phyloP scores from a whole-genome alignment of 2,329 filamentous ascomycete genomes.

The Pseudopithomyces maydicus region DNA sequence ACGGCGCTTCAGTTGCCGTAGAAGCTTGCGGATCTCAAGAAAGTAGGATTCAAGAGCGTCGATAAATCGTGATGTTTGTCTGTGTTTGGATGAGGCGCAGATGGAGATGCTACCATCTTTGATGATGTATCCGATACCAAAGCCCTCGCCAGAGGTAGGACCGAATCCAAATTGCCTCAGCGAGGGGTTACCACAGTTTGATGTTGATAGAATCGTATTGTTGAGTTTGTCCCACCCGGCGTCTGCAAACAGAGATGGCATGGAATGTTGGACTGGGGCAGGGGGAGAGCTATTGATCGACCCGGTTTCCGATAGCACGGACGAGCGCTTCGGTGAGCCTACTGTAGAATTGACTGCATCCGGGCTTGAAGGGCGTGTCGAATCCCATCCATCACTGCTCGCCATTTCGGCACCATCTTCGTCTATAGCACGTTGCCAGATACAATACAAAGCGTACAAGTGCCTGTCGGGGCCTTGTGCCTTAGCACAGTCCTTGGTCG shows the following conservation, averaged over 20 bases:
- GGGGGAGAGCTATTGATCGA: slow-evolving; percentile 58
- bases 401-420: slow-evolving; percentile 64
- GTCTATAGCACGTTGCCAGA: slow-evolving; percentile 90
- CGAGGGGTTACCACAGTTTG: slow-evolving; percentile 97
- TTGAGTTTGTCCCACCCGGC: slow-evolving; percentile 93
- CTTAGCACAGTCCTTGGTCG: slow-evolving; percentile 84
- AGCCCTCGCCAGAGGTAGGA: slow-evolving; percentile 89
- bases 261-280: slow-evolving; percentile 51
- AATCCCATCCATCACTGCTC: slow-evolving; percentile 60
- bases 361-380: slow-evolving; percentile 57
- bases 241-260: slow-evolving; percentile 86
- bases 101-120: slow-evolving; percentile 91
- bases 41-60: slow-evolving; percentile 90
- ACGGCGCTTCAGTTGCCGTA: slow-evolving; percentile 70
- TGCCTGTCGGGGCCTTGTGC: slow-evolving; percentile 91
- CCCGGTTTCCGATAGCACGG: slow-evolving; percentile 56
- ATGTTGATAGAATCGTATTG: slow-evolving; percentile 90
- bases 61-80: slow-evolving; percentile 89
- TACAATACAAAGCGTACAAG: slow-evolving; percentile 88
- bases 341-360: slow-evolving; percentile 55
- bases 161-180: slow-evolving; percentile 97
- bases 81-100: slow-evolving; percentile 89
- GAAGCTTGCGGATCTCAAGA: slow-evolving; percentile 83
- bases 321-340: slow-evolving; percentile 61
- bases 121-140: slow-evolving; percentile 98